A percentile compares a stretch with the other conserved stretches of the same genome.
These are phyloP conservation scores for Linnemannia elongata DNA, from an alignment of 192 early-diverging fungal species.

Conservation along the genomic window DNA sequence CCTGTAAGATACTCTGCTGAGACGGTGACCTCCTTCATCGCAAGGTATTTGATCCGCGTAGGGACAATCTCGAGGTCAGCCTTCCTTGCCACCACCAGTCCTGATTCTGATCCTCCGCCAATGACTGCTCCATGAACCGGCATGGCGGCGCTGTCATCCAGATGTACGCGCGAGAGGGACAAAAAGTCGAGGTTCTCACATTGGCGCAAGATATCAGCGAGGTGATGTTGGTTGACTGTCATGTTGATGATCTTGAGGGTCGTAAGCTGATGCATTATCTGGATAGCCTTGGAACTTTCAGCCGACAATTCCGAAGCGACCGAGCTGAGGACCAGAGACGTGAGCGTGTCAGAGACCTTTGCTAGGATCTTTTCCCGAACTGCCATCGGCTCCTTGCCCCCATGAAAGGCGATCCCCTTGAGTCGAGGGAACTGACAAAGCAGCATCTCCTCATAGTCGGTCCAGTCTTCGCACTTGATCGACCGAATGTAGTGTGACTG, in stretches of 20 bases:
- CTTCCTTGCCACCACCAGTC: neutral
- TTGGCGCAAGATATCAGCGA: conserved; percentile 16
- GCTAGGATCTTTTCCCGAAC: conserved; percentile 26
- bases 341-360: conserved; percentile 11
- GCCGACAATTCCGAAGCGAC: neutral
- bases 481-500: conserved; percentile 33
- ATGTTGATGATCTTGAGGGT: conserved; percentile 37
- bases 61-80: neutral
- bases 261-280: conserved; percentile 20
- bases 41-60: conserved; percentile 39
- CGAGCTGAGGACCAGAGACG: conserved; percentile 25
- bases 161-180: conserved; percentile 24
- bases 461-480: conserved; percentile 39
- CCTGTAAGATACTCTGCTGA: conserved; percentile 3
- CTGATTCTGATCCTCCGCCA: neutral
- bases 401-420: conserved; percentile 23
- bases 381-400: conserved; percentile 20
- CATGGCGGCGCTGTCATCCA: neutral
- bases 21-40: conserved; percentile 27
- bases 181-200: conserved; percentile 38
- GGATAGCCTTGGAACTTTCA: conserved; percentile 14
- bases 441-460: conserved; percentile 42
- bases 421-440: conserved; percentile 43
- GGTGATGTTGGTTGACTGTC: neutral
- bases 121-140: neutral